These are phyloP conservation scores for Nothopassalora personata DNA, from an alignment of 2,329 filamentous ascomycete genomes.

Conservation along the genomic window DNA sequence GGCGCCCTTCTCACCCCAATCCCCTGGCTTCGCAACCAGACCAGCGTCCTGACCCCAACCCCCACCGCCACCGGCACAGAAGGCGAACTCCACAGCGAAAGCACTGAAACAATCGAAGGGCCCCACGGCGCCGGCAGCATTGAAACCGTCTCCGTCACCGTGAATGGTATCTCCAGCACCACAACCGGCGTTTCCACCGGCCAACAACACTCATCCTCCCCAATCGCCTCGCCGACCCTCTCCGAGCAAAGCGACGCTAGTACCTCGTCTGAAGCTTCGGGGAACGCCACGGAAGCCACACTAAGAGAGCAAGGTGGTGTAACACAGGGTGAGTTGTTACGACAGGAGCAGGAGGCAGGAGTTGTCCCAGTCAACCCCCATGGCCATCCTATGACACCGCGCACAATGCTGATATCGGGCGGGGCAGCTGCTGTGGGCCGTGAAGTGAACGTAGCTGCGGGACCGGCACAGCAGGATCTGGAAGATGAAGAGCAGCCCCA, in stretches of 20 bases:
- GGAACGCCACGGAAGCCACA: constrained; percentile 24
- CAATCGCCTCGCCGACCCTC: constrained; percentile 25
- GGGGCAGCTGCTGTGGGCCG: constrained; percentile 23
- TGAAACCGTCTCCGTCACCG: constrained; percentile 72
- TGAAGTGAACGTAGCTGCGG: constrained; percentile 13
- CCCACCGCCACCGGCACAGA: constrained; percentile 17
- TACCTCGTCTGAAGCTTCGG: constrained; percentile 30
- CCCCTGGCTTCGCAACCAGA: constrained; percentile 62
- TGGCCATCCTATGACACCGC: constrained; percentile 28
- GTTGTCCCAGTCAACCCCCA: constrained; percentile 54
- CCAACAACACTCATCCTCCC: constrained; percentile 19
- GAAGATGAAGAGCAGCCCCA: constrained; percentile 57
- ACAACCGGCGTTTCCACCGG: constrained; percentile 6
- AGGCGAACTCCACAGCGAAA: constrained; percentile 62
- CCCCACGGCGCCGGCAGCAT: constrained; percentile 73
- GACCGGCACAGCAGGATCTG: constrained; percentile 21
- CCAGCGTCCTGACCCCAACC: constrained; percentile 9
- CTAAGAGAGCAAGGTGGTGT: constrained; percentile 50
- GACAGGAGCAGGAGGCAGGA: constrained; percentile 80
- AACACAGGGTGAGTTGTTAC: constrained; percentile 75
- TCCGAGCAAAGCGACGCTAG: constrained; percentile 34
- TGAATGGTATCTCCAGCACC: constrained; percentile 53
- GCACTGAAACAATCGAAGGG: constrained; percentile 73
- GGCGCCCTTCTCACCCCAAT: constrained; percentile 91
- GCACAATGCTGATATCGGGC: constrained; percentile 23